Percentiles rank a stretch among this genome's conserved stretches.
Conservation (phyloP, 2,329 filamentous ascomycete genomes). For the Penicillium occitanis region DNA sequence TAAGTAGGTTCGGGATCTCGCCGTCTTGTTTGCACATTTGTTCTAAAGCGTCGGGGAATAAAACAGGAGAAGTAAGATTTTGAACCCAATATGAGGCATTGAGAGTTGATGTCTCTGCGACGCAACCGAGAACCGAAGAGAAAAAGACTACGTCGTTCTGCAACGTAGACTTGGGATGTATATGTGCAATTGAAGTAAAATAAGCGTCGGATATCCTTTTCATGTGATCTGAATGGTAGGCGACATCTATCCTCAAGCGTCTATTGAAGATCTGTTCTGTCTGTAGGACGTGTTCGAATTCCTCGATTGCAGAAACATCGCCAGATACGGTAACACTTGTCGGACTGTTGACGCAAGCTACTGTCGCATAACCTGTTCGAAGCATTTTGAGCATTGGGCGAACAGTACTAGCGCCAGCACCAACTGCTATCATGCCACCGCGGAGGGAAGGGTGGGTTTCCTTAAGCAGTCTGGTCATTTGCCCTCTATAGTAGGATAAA, state of each 20-base stretch:
- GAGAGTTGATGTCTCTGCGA: constrained; percentile 16
- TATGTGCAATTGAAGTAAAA: constrained; percentile 13
- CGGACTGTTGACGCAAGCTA: constrained; percentile 44
- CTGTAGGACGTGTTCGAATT: constrained; percentile 25
- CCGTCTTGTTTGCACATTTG: constrained; percentile 21
- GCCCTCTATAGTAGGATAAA: constrained; percentile 25
- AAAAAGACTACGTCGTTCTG: not conserved
- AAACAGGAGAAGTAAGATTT: constrained; percentile 38
- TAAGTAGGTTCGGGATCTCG: not conserved
- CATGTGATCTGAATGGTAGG: constrained; percentile 42
- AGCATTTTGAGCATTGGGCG: constrained; percentile 22
- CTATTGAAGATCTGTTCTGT: constrained; percentile 4
- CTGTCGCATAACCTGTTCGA: constrained; percentile 28
- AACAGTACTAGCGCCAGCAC: constrained; percentile 24
- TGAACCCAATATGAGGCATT: constrained; percentile 34
- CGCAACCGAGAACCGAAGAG: constrained; percentile 27
- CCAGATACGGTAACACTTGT: constrained; percentile 40
- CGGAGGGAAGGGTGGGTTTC: not conserved
- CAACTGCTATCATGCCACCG: constrained; percentile 35
- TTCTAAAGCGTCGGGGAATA: constrained; percentile 32
- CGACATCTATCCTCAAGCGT: constrained; percentile 22
- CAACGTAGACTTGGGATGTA: not conserved
- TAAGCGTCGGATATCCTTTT: constrained; percentile 33
- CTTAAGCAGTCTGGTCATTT: constrained; percentile 26
- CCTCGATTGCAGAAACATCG: constrained; percentile 28